Evolutionary conservation across 140 eudicot species (phyloP), one percentile per base, ranked within the genome.

Genomic region (Stevia rebaudiana): DNA sequence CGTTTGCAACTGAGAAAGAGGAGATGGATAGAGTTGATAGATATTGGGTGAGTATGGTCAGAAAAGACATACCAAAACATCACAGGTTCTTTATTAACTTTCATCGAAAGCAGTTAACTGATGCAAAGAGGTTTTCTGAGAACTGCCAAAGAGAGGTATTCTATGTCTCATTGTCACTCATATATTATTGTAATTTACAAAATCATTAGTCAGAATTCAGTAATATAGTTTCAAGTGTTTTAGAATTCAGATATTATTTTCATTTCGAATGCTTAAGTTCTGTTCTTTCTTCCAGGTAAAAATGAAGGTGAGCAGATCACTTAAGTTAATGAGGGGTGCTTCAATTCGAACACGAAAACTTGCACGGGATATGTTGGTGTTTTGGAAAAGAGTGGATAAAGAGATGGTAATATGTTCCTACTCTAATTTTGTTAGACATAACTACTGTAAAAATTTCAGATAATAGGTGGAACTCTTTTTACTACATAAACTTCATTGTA

Each of bases 341-440:
- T 79, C 84, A 21, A 85, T 88, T 55, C 86, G 96, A 23, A 85
- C 98, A 71, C 86, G 98, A 78, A 92, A 85, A 78, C 75, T 92
- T 70, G 87, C 96, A 11, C 80, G 96, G 23, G 98, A 88, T 80
- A 88, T 92, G 96, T 67, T 92, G 75, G 88, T 87, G 49, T 84
- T 85, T 75, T 92, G 98, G 98, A 92, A 92, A 78, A 79, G 95
- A 79, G 85, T 84, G 60, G 98, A 92, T 56, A 92, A 92, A 81
- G 98, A 92, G 79, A 92, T 92, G 98, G 98, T 92, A 88, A 71
- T 50, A 24, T 46, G 25, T 63, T 54, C 24, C 23, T 33, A 33
- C 67, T 54, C 28, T 17, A 53, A 58, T 6, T 31, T 35, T 54
- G 24, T 74, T 47, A 39, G 68, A 18, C 64, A 24, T 57, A 33